Conservation (phyloP, 805 yeast genomes). For the Starmerella potacharoeniae region DNA sequence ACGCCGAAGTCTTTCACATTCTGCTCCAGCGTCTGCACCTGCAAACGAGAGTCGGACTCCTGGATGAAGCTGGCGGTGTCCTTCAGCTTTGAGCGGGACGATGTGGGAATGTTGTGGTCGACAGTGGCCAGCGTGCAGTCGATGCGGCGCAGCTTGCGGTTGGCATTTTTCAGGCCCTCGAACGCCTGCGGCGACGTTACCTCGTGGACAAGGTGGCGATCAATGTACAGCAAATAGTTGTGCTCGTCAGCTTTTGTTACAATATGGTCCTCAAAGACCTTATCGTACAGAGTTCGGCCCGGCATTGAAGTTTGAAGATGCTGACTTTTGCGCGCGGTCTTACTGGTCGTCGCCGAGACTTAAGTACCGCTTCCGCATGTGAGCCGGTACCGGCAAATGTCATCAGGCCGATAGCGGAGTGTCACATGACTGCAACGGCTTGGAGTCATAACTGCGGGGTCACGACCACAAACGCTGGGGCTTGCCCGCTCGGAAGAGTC, state of each 20-base stretch:
- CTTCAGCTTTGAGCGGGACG: conserved; percentile 66
- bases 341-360: conserved; percentile 1
- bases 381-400: conserved; percentile 1
- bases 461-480: not conserved
- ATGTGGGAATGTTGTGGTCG: conserved; percentile 95
- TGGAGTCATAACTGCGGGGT: not conserved
- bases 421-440: not conserved
- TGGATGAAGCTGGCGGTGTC: conserved; percentile 68
- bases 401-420: not conserved
- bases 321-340: conserved; percentile 7
- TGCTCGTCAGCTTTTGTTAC: conserved; percentile 85
- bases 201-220: conserved; percentile 95
- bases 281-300: conserved; percentile 74
- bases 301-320: conserved; percentile 11
- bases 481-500: too few species aligned
- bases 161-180: conserved; percentile 84
- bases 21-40: conserved; percentile 82
- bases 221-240: conserved; percentile 78
- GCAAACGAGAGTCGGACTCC: conserved; percentile 84
- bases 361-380: not conserved
- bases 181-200: conserved; percentile 99
- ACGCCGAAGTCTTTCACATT: conserved; percentile 84
- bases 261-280: conserved; percentile 88
- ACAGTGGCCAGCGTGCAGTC: conserved; percentile 93
- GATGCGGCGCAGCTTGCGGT: conserved; percentile 74